Percentiles rank a stretch among this genome's conserved stretches.
phyloP scores from a whole-genome alignment of 331 rosid species.

The Quercus tomentella region DNA sequence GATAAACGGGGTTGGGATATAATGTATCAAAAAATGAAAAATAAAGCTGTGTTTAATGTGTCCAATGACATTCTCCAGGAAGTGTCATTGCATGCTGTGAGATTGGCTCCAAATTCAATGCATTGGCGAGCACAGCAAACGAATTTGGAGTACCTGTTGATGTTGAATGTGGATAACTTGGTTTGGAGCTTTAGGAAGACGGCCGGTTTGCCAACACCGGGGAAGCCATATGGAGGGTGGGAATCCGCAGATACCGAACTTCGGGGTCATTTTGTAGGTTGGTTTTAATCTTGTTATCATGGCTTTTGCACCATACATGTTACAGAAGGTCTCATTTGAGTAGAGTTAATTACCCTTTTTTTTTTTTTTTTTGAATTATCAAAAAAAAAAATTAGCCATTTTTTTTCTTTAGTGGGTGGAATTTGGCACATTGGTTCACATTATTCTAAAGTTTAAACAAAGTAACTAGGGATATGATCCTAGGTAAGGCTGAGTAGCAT shows the following conservation, averaged over 20 bases:
- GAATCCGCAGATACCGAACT: slow-evolving; percentile 48
- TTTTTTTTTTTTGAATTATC: not conserved
- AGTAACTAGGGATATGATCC: not conserved
- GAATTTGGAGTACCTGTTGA: slow-evolving; percentile 68
- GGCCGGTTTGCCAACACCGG: slow-evolving; percentile 71
- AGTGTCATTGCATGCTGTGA: slow-evolving; percentile 63
- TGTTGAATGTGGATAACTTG: slow-evolving; percentile 67
- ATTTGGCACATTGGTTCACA: not conserved
- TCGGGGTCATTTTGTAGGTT: slow-evolving; percentile 98
- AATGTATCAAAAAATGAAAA: slow-evolving; percentile 59
- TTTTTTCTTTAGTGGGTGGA: not conserved
- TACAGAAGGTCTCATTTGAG: no score
- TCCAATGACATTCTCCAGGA: slow-evolving; percentile 58
- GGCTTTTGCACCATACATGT: not conserved
- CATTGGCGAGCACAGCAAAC: slow-evolving; percentile 67
- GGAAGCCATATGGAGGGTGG: slow-evolving; percentile 66
- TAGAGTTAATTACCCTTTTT: no score
- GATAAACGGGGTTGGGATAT: slow-evolving; percentile 50
- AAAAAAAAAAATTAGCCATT: not conserved
- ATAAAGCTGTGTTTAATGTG: slow-evolving; percentile 16
- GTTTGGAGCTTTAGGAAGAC: slow-evolving; percentile 85
- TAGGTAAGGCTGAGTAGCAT: no score
- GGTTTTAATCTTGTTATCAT: slow-evolving; percentile 18
- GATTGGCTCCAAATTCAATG: slow-evolving; percentile 41
- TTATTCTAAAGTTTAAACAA: not conserved